Base-by-base conservation (phyloP, 202 grass and related monocot genomes). In the Setaria viridis region DNA sequence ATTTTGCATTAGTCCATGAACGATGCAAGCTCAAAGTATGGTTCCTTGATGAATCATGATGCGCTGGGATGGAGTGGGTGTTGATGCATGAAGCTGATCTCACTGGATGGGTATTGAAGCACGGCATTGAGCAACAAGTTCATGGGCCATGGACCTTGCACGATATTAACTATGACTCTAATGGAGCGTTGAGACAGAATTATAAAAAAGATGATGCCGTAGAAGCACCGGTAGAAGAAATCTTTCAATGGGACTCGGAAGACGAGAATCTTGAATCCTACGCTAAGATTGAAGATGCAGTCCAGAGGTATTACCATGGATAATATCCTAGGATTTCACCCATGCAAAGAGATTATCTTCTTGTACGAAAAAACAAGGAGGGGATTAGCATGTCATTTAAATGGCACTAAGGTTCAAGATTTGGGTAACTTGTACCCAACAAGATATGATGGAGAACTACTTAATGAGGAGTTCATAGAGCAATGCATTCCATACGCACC, bases 341-440 rank as follows among this genome's bases (percentile, higher is more conserved):
- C 80, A 1, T 25, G 50, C 42, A 73, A 39, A 57, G 69, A 73
- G 56, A 47, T 83, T 14, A 42, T 82, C 4, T 73, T 83, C 55
- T 25, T 56, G 54, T 17, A 17, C 20, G 17, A 56, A 56, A 0
- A 7, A 1, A 20, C 19, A 6, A 9, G 12, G 5, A 64, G 62
- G 25, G 62, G 30, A 32, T 15, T 64, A 42, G 42, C 41, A 0
- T 46, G 47, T 7, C 39, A 70, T 70, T 70, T n/a, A 16, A 46
- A 5, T 8, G 13, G 19, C 67, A 25, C 20, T 6, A 47, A 46
- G 67, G 17, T 25, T 12, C 7, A 70, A 47, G 19, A 46, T 20
- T 70, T 47, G 20, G 39, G 67, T 9, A 47, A 70, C 4, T 13
- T 70, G 21, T 47, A 46, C 41, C 42, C 67, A 47, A 70, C 8